phyloP scores from a whole-genome alignment of 2,329 filamentous ascomycete species.

The Pseudogymnoascus sp. region DNA sequence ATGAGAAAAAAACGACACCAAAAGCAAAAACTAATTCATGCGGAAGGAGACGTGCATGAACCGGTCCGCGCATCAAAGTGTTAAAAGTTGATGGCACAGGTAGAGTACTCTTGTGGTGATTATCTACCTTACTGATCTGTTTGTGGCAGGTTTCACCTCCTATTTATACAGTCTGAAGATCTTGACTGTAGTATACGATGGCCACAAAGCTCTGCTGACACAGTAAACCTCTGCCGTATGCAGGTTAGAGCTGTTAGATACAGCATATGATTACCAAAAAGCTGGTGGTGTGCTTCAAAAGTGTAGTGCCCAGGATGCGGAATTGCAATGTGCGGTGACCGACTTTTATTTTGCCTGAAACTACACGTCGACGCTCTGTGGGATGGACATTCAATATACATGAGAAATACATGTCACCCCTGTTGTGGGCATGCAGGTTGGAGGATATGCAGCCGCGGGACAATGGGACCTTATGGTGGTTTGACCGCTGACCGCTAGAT shows the following conservation, averaged over 20 bases:
- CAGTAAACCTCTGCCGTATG: background rate
- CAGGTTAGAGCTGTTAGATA: background rate
- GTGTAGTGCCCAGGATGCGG: background rate
- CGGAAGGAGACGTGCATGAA: constrained; percentile 1
- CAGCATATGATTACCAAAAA: background rate
- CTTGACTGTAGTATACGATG: background rate
- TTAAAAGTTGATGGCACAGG: background rate
- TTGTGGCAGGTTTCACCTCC: background rate
- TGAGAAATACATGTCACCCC: background rate
- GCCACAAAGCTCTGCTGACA: background rate
- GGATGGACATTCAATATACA: background rate
- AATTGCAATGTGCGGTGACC: background rate
- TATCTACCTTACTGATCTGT: background rate
- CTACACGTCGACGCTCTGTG: background rate
- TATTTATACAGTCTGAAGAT: background rate
- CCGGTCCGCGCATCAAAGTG: background rate
- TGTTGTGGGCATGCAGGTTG: background rate
- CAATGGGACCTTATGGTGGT: constrained; percentile 4
- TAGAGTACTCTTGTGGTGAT: background rate
- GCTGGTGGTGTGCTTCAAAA: background rate
- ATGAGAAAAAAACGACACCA: background rate
- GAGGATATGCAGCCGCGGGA: background rate
- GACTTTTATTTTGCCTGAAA: constrained; percentile 5
- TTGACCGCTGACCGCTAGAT: constrained; percentile 7
- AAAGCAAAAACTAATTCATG: constrained; percentile 9